Evolutionary conservation across 75 land plant species (phyloP), one percentile per base, ranked within the genome.

Genomic region (Sequoiadendron giganteum): DNA sequence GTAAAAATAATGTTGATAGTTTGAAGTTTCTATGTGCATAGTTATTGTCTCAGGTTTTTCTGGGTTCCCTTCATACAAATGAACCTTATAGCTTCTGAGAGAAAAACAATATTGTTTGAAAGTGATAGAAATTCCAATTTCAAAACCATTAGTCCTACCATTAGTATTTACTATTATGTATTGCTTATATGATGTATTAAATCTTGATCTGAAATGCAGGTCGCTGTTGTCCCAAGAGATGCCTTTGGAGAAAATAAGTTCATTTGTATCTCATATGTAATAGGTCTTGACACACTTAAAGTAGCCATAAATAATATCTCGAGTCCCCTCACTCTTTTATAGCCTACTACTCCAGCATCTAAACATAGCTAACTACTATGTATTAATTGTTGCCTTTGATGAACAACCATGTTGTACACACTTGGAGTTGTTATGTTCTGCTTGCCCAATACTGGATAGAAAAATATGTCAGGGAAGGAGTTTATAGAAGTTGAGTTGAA

Each of bases 221-320:
- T 98, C 83, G 99, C 99, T 3, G 91, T 98, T 70, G 99, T 98
- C 34, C 99, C 99, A 2, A 99, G 99, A 77, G 97, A 95, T 85
- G 98, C 99, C 48, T 98, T 98, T 86, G 99, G 99, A 1, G 94
- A 98, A 83, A 93, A 95, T 85, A 91, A 86, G 3, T 85, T 99
- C 93, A 91, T 98, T 56, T 92, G 99, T 47, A 95, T 98, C 25
- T 98, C 99, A 0, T 98, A 98, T 88, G 97, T 99, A 30, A 96
- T 94, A 52, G 95, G 99, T 40, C 91, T 97, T 78, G 91, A 94
- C 38, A 90, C 93, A 19, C 89, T 98, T 54, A 84, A 89, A 87
- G 93, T 89, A 39, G 99, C 99, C 36, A 87, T 95, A 76, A 91
- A 94, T 76, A 95, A 92, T 65, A 95, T 96, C 10, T 96, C 95